Base-by-base conservation (phyloP, 2,329 filamentous ascomycete genomes). In the Talaromyces sp. region DNA sequence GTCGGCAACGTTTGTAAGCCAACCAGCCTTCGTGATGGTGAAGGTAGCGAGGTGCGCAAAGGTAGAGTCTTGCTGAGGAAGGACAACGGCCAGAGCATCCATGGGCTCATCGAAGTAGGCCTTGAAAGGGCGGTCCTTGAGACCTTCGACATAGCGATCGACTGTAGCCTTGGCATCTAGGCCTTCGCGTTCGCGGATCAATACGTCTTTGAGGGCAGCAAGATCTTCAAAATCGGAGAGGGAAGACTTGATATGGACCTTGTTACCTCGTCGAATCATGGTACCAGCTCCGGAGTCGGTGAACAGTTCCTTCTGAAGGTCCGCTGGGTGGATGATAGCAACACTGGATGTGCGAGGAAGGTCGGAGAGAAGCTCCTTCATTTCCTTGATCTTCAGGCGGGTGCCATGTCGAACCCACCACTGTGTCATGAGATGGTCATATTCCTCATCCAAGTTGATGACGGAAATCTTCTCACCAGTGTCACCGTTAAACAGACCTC, bases 371-470 rank as follows among this genome's bases (percentile, higher is more conserved):
- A 99, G 86, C 66, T 96, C 93, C 84, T 97, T 96, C 81, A 96
- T 96, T 82, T 99, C 93, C 81, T 91, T 92, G 79, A 99, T 98
- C 88, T 99, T 99, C 69, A 98, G 85, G 68, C 93, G 87, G 43
- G 94, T 98, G 68, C 95, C 95, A 76, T 95, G 96, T 74, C 92
- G 89, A 78, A 96, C 95, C 95, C 94, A 99, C 71, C 91, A 88
- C 80, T 97, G 92, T 65, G 88, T 85, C 92, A 98, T 97, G 73
- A 97, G 86, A 74, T 91, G 86, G 66, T 96, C 92, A 73, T 91
- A 98, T 81, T 99, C 95, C 80, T 96, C 93, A 75, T 99, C 95
- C 65, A 99, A 84, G 81, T 98, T 98, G 81, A 98, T 98, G 66
- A 90, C 91, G 6, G 94, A 97, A 74, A 98, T 98, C 83, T 97